Base-by-base conservation (phyloP, 352 stramenopile species). In the Phytophthora citrophthora region DNA sequence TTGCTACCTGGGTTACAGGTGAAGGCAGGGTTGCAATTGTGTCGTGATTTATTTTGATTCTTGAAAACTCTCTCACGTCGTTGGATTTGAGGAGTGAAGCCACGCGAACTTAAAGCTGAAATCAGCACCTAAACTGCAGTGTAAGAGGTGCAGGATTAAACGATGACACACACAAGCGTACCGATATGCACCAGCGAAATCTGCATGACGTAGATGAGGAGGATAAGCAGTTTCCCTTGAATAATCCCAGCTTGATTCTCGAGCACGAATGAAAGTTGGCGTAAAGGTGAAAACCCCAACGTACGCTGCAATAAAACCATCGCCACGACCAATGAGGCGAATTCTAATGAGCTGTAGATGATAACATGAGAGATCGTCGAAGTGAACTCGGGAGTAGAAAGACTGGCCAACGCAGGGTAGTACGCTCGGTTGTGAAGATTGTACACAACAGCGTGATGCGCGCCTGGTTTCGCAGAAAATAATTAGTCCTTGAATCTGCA, bases 191-290 rank as follows among this genome's bases (percentile, higher is more conserved):
- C 23, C 5, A 77, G 8, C 29, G 66, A 72, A 29, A 54, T 64
- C 36, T 79, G 66, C 27, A 71, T 55, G 24, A 77, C 47, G 43
- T 74, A 81, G n/a, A 72, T 54, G 2, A 72, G 44, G 29, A 67
- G 71, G 5, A 73, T 52, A 10, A 69, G 9, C 1, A 78, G 44
- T 31, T 76, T 73, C 12, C 50, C 62, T 24, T 81, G 62, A 2
- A 79, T 62, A 2, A 68, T 51, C 12, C 31, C 49, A 9, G 13
- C 15, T 44, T 79, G 61, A 11, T 15, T 68, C 11, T 71, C 60
- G 2, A 82, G 26, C 26, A 82, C 70, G 26, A 79, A 79, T 4
- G 63, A 45, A 1, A 79, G 50, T 46, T 79, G 67, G 8, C 49
- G 54, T 11, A 64, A 1, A 5, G 50, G 24, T 26, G 64, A 77